Evolutionary conservation across 2,329 filamentous ascomycete species (phyloP).

Genomic region (Alternaria viburni): DNA sequence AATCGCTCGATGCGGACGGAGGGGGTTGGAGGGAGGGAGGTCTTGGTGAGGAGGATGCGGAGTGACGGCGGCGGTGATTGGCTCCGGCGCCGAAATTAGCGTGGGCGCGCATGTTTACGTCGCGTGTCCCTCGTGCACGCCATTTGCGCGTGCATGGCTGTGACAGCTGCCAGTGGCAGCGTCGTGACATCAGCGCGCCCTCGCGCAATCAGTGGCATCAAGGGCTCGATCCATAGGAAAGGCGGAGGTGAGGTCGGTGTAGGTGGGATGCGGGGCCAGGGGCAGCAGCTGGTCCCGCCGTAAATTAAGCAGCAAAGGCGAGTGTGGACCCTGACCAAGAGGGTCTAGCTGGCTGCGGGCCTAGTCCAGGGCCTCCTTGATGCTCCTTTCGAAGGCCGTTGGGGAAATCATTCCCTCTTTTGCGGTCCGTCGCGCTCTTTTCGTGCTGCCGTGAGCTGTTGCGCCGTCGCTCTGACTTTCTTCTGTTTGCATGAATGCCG

Average conservation of each 20-base stretch:
- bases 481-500: background rate
- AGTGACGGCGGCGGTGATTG: background rate
- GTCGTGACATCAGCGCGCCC: conserved; percentile 3
- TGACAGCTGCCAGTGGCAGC: background rate
- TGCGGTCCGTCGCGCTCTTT: conserved; percentile 10
- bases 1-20: conserved; percentile 2
- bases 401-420: background rate
- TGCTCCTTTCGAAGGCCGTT: conserved; percentile 20
- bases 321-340: conserved; percentile 17
- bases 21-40: background rate
- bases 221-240: background rate
- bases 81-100: background rate
- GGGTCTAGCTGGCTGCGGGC: background rate
- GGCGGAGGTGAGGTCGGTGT: conserved; percentile 6
- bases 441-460: background rate
- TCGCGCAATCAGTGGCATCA: conserved; percentile 2
- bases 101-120: background rate
- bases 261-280: conserved; percentile 13
- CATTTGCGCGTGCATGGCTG: background rate
- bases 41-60: background rate
- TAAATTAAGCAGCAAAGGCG: conserved; percentile 17
- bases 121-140: background rate
- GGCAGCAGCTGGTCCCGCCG: conserved; percentile 17
- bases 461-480: conserved; percentile 4
- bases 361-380: conserved; percentile 24